A percentile compares a stretch with the other conserved stretches of the same genome.
These are phyloP conservation scores for Lasiodiplodia hormozganensis DNA, from an alignment of 2,329 filamentous ascomycete species.

Conservation along the genomic window DNA sequence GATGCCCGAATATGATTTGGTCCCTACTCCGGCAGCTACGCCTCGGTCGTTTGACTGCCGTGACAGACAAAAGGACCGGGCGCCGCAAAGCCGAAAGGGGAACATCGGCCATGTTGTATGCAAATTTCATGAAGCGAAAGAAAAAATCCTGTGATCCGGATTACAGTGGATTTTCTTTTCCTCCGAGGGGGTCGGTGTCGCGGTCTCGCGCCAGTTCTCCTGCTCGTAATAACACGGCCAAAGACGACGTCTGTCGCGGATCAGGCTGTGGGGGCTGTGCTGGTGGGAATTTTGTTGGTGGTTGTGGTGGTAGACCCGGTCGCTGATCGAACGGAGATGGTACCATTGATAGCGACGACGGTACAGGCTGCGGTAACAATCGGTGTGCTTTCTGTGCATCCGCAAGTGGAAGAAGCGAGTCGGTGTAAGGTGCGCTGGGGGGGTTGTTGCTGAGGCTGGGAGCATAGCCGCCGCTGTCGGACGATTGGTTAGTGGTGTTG, in stretches of 20 bases:
- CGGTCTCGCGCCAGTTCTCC: constrained; percentile 46
- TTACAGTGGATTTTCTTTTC: constrained; percentile 15
- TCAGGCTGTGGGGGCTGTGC: constrained; percentile 32
- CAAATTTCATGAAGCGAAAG: not conserved
- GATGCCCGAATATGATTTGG: constrained; percentile 12
- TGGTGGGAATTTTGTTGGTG: constrained; percentile 21
- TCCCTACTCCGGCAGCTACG: constrained; percentile 4
- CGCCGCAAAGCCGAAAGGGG: constrained; percentile 1
- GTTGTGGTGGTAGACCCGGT: constrained; percentile 28
- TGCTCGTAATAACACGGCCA: constrained; percentile 47
- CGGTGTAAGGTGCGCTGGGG: constrained; percentile 30
- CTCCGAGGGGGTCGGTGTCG: constrained; percentile 38
- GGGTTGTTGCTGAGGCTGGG: constrained; percentile 32
- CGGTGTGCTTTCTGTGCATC: constrained; percentile 45
- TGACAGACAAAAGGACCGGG: not conserved
- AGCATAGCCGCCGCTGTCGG: constrained; percentile 41
- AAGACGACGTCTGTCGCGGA: constrained; percentile 42
- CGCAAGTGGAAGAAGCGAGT: constrained; percentile 34
- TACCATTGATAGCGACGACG: constrained; percentile 40
- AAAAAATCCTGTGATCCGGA: not conserved
- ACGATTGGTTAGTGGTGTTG: constrained; percentile 40
- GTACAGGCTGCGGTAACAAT: constrained; percentile 44
- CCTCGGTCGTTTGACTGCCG: not conserved
- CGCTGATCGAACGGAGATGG: constrained; percentile 43
- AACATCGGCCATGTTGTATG: constrained; percentile 13